Evolutionary conservation across 1,284 basidiomycete genomes (phyloP).

Genomic region (Ceratobasidium theobromae): DNA sequence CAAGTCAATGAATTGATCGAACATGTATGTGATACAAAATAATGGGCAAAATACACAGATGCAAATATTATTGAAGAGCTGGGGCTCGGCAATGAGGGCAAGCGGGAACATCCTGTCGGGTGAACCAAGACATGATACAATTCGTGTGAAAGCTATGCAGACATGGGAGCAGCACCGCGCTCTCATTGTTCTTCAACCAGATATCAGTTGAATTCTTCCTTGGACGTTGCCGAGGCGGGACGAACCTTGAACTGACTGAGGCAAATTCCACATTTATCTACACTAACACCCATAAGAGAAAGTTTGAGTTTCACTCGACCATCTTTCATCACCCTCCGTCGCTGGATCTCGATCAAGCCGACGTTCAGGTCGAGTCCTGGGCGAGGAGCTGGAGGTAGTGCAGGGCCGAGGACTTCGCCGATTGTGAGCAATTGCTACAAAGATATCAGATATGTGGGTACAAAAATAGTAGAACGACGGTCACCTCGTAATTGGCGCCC

Average conservation of each 20-base stretch:
- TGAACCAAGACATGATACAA: slow-evolving; percentile 28
- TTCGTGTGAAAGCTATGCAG: slow-evolving; percentile 49
- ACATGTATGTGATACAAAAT: not conserved
- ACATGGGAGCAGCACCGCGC: slow-evolving; percentile 64
- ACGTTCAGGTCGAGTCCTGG: slow-evolving; percentile 50
- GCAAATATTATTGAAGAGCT: slow-evolving; percentile 1
- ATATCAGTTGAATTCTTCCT: not conserved
- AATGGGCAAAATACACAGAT: not conserved
- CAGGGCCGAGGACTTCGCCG: slow-evolving; percentile 64
- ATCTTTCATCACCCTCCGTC: slow-evolving; percentile 63
- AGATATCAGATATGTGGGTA: not conserved
- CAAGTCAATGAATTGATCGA: too few relatives aligned
- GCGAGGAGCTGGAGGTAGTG: slow-evolving; percentile 43
- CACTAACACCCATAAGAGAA: slow-evolving; percentile 65
- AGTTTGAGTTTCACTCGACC: slow-evolving; percentile 80
- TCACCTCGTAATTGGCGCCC: slow-evolving; percentile 61
- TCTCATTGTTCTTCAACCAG: slow-evolving; percentile 47
- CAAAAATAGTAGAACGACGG: slow-evolving; percentile 37
- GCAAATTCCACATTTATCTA: slow-evolving; percentile 81
- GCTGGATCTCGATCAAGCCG: slow-evolving; percentile 64
- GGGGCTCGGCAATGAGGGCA: slow-evolving; percentile 23
- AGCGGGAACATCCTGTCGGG: slow-evolving; percentile 17
- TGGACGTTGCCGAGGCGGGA: not conserved
- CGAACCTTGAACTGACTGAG: slow-evolving; percentile 66
- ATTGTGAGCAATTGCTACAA: slow-evolving; percentile 58